Conservation (phyloP, 2,329 filamentous ascomycete genomes). For the Phyllosticta capitalensis region DNA sequence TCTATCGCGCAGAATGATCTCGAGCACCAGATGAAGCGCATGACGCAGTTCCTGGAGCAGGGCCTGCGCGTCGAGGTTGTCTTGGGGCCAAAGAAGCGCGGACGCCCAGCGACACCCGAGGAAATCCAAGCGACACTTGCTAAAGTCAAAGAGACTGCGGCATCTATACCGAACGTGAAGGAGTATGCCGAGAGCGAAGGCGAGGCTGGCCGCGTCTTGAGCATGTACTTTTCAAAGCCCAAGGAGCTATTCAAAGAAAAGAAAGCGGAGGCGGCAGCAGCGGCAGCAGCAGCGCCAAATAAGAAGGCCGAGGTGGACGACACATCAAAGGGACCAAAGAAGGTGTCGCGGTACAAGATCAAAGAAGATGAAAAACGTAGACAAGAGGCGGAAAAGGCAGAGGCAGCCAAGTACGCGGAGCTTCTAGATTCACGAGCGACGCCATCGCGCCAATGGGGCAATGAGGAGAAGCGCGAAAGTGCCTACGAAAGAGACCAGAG, state of each 20-base stretch:
- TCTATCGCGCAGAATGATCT: slow-evolving; percentile 70
- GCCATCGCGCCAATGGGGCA: background rate
- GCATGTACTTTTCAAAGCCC: slow-evolving; percentile 18
- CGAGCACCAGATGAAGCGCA: slow-evolving; percentile 56
- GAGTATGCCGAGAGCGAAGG: slow-evolving; percentile 22
- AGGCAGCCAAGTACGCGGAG: background rate
- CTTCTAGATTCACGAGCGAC: background rate
- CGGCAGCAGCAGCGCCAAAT: background rate
- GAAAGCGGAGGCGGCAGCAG: slow-evolving; percentile 12
- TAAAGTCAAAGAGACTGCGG: slow-evolving; percentile 37
- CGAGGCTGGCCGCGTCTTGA: slow-evolving; percentile 22
- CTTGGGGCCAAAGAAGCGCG: slow-evolving; percentile 57
- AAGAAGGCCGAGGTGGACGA: slow-evolving; percentile 12
- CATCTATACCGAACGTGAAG: slow-evolving; percentile 23
- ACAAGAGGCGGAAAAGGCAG: background rate
- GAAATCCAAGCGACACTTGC: slow-evolving; percentile 51
- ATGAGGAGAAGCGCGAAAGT: background rate
- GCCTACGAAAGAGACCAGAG: background rate
- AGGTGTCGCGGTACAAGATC: slow-evolving; percentile 5
- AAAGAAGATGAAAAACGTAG: slow-evolving; percentile 5
- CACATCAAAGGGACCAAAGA: background rate
- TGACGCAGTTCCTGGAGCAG: slow-evolving; percentile 60
- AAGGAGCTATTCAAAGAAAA: slow-evolving; percentile 14
- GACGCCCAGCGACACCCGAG: slow-evolving; percentile 48
- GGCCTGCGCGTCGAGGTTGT: slow-evolving; percentile 67